Percentiles rank a stretch among this genome's conserved stretches.
phyloP scores from a whole-genome alignment of 169 alveolate genomes.

The Eimeria falciformis region DNA sequence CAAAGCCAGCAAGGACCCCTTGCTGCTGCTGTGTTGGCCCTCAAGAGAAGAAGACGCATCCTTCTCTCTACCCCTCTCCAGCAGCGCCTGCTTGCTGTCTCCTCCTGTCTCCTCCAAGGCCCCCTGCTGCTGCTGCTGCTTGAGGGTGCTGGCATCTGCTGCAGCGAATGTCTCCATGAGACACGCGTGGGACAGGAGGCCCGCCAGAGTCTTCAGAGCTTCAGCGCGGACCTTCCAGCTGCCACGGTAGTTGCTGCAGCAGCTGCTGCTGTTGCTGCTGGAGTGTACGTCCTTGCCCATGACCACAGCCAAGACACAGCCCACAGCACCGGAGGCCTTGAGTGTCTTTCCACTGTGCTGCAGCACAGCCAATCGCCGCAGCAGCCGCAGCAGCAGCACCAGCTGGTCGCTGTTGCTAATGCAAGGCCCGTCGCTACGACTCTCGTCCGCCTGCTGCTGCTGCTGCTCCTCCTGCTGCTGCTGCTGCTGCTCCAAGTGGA shows the following conservation, averaged over 20 bases:
- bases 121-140: slow-evolving; percentile 3
- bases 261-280: background rate
- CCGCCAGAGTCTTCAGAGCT: slow-evolving; percentile 19
- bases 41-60: background rate
- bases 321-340: slow-evolving; percentile 3
- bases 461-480: background rate
- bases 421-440: slow-evolving; percentile 21
- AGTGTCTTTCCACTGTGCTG: slow-evolving; percentile 11
- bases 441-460: background rate
- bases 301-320: background rate
- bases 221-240: background rate
- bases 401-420: background rate
- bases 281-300: background rate
- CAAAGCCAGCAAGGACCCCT: background rate
- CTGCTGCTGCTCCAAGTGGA: slow-evolving; percentile 6
- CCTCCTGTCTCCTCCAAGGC: background rate
- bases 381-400: slow-evolving; percentile 65
- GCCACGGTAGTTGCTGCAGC: background rate
- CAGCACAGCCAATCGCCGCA: slow-evolving; percentile 27
- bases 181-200: slow-evolving; percentile 19
- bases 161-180: background rate
- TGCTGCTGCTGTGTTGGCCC: slow-evolving; percentile 5
- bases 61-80: background rate
- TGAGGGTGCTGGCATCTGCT: background rate
- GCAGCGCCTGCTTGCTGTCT: background rate